Conservation (phyloP, 73 alveolate genomes). For the Tetrahymena borealis region DNA sequence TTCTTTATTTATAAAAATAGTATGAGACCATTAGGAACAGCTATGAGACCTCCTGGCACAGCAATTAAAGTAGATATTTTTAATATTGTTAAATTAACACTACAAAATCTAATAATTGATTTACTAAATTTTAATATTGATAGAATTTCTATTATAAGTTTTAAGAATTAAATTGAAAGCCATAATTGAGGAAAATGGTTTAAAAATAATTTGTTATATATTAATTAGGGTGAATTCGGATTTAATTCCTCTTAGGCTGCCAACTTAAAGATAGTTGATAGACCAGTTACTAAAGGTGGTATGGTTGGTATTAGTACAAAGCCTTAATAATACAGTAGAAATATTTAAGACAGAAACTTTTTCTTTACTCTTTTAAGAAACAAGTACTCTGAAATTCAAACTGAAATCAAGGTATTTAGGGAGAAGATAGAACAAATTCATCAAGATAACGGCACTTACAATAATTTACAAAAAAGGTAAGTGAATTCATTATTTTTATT, state of each 20-base stretch:
- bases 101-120: background rate
- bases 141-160: background rate
- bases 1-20: background rate
- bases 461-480: constrained; percentile 71
- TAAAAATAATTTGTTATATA: background rate
- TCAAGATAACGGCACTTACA: constrained; percentile 76
- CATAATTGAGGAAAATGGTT: too few species aligned
- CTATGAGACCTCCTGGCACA: background rate
- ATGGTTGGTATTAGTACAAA: constrained; percentile 71
- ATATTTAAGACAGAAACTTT: constrained; percentile 67
- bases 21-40: background rate
- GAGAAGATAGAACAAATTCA: constrained; percentile 80
- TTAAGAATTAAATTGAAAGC: too few species aligned
- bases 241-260: constrained; percentile 66
- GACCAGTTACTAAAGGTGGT: constrained; percentile 95
- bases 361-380: constrained; percentile 65
- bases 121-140: background rate
- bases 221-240: constrained; percentile 15
- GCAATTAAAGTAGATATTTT: background rate
- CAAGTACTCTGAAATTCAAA: constrained; percentile 66
- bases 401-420: constrained; percentile 82
- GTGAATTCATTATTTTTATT: background rate
- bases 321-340: constrained; percentile 78
- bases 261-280: constrained; percentile 78
- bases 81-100: background rate